Evolutionary conservation across 345 rosid genomes (phyloP), one percentile per base, ranked within the genome.

Genomic region (Aurinia saxatilis): DNA sequence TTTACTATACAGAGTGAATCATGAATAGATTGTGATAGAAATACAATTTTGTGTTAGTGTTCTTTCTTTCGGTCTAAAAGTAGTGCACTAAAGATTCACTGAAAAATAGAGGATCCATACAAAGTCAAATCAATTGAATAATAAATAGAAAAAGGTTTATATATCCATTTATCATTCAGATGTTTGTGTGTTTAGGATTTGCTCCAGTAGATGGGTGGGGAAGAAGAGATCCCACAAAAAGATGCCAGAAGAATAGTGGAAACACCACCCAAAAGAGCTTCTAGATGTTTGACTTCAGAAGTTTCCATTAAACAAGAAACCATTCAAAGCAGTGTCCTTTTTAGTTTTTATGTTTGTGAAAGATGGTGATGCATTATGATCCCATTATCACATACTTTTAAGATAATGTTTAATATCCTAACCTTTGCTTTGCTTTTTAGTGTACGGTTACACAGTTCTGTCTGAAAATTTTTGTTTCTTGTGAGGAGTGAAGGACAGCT

Each of bases 221-320:
- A 47, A 29, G 51, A 70, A 38, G 63, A 62, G 63, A 62, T 62
- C 63, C 30, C 45, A 54, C 31, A 54, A 38, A 7, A 54, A n/a
- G n/a, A 46, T 39, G 57, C 27, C 3, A 27, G 47, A 68, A 70
- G 31, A 70, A 70, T 70, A 62, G 74, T 80, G 84, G 84, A 68
- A 52, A 49, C 63, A 66, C 65, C 81, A 77, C 76, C 65, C 40
- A 55, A 19, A 19, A 19, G 13, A 56, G 62, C 71, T 68, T 77
- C 79, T 75, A 77, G 84, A 80, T 61, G 79, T 59, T 63, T 80
- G 84, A 80, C 84, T 80, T 45, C 44, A 70, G 77, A 74, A 41
- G 63, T 57, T 77, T 70, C 76, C 37, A 70, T 70, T 62, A 42
- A 60, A 52, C 61, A 51, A 61, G 47, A 54, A 38, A 49, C 67